Conservation (phyloP, 73 alveolate genomes). For the Paramecium caudatum region DNA sequence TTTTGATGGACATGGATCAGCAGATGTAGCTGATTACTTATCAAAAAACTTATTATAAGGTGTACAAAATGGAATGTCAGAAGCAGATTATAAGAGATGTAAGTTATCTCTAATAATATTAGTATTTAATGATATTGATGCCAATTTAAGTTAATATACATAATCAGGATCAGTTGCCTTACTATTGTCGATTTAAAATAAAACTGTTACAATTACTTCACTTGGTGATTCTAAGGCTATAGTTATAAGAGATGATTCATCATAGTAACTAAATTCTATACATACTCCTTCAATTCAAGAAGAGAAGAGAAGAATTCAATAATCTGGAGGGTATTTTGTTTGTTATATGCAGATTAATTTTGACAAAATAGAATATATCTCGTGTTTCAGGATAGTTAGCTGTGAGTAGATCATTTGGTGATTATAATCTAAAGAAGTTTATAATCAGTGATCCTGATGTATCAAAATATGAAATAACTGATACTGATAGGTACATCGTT, state of each 20-base stretch:
- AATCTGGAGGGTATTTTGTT: slow-evolving; percentile 54
- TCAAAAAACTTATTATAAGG: not conserved
- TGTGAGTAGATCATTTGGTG: slow-evolving; percentile 57
- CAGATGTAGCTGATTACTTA: slow-evolving; percentile 20
- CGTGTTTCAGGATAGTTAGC: slow-evolving; percentile 32
- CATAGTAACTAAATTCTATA: not conserved
- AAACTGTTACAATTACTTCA: slow-evolving; percentile 56
- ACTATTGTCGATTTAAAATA: slow-evolving; percentile 35
- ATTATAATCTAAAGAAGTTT: slow-evolving; percentile 30
- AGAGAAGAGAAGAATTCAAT: slow-evolving; percentile 34
- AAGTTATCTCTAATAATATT: not conserved
- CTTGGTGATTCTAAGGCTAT: slow-evolving; percentile 51
- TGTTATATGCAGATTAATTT: not conserved
- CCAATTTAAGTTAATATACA: not conserved
- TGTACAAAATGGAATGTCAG: slow-evolving; percentile 2
- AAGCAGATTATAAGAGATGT: slow-evolving; percentile 29
- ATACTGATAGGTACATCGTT: slow-evolving; percentile 17
- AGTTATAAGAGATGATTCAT: slow-evolving; percentile 24
- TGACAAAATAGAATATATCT: not conserved
- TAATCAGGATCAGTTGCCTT: slow-evolving; percentile 63
- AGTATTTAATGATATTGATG: slow-evolving; percentile 42
- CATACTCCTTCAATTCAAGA: slow-evolving; percentile 13
- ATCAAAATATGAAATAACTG: slow-evolving; percentile 22
- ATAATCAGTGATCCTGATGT: slow-evolving; percentile 40
- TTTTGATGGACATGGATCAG: slow-evolving; percentile 65